Base-by-base conservation (phyloP, 345 rosid species). In the Eutrema japonicum region DNA sequence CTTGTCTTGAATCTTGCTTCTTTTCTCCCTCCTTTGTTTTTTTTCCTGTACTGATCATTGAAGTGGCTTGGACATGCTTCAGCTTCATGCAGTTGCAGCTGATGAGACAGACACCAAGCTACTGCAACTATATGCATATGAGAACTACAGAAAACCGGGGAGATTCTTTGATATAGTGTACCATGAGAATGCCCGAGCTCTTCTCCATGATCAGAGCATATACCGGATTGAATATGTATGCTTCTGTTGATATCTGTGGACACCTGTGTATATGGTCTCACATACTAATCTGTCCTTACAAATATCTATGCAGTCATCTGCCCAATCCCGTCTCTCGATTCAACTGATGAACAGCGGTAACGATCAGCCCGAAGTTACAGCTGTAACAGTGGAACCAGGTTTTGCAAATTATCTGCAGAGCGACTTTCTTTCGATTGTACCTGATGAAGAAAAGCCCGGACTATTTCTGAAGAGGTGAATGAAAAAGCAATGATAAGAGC, bases 31-130 rank as follows among this genome's bases (percentile, higher is more conserved):
- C 37, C 51, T 42, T 76, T 46, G 16, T 33, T 27, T 35, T 16
- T 61, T 48, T 32, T 30, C 51, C 12, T 46, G 33, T 33, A 11
- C 63, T 58, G 56, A 70, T 37, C 6, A 36, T 29, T 59, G 43
- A 69, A 47, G 8, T 71, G 65, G 46, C 30, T 60, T 62, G 77
- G 38, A 57, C 75, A 58, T 73, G 70, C 66, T 70, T 72, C 83
- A 96, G 99, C 91, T 96, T 79, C 95, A 92, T 84, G 82, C 87
- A 1, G 81, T 90, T 62, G 92, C 87, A 55, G 74, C 87, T n/a
- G 97, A 96, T 73, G 97, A 92, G 82, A 89, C 92, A 87, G 97
- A 90, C 78, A 89, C 76, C 82, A 92, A 89, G 83, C 89, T 96
- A 69, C 90, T 92, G 58, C 94, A 96, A 68, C 86, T 96, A 38